Conservation (phyloP, 202 grass and related monocot species). For the Zoysia matrella region DNA sequence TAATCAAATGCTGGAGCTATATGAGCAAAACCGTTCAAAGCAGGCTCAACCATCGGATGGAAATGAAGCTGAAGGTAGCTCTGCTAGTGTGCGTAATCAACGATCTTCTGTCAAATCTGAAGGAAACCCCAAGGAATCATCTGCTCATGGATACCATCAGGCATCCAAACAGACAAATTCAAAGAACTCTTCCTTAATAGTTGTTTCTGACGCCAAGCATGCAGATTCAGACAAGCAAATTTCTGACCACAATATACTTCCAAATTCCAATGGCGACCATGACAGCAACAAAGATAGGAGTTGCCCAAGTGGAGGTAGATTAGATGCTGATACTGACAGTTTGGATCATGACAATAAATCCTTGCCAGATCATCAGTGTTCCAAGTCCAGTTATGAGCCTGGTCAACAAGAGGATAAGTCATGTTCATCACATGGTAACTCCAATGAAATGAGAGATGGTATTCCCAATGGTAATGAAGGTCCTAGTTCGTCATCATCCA, state of each 20-base stretch:
- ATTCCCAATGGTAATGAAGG: conserved; percentile 31
- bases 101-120: conserved; percentile 43
- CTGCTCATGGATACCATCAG: conserved; percentile 45
- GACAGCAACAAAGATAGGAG: conserved; percentile 39
- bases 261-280: conserved; percentile 38
- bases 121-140: conserved; percentile 47
- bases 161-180: conserved; percentile 43
- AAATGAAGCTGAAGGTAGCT: conserved; percentile 72
- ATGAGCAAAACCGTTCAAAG: conserved; percentile 69
- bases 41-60: conserved; percentile 57
- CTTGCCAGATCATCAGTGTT: conserved; percentile 26
- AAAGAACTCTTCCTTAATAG: conserved; percentile 35
- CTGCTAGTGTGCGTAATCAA: conserved; percentile 69
- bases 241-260: conserved; percentile 30
- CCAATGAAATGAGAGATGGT: conserved; percentile 42
- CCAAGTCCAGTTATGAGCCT: conserved; percentile 37
- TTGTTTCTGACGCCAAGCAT: conserved; percentile 32
- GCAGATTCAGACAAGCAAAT: conserved; percentile 47
- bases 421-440: conserved; percentile 29
- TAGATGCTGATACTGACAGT: conserved; percentile 33
- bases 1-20: conserved; percentile 97
- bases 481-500: conserved; percentile 50
- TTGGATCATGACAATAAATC: conserved; percentile 39
- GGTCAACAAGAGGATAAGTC: conserved; percentile 37
- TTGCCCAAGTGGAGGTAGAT: conserved; percentile 44